phyloP scores from a whole-genome alignment of 805 yeast genomes.

The Nematodospora valgi region DNA sequence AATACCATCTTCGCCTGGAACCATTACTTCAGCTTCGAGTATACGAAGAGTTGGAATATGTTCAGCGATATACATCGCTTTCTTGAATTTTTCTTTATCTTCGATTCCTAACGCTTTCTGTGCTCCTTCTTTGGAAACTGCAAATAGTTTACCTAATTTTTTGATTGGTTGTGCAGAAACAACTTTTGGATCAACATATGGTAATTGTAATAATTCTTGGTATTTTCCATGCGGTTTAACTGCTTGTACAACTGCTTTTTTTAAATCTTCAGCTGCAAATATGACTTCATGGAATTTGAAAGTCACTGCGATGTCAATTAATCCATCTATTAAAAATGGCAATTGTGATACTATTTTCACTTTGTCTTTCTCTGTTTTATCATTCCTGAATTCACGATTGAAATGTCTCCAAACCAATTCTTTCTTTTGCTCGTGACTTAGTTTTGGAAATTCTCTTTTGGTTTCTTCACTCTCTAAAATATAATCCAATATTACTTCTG shows the following conservation, averaged over 20 bases:
- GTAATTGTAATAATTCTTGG: conserved; percentile 77
- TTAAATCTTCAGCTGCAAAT: conserved; percentile 56
- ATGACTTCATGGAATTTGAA: conserved; percentile 74
- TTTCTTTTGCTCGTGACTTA: conserved; percentile 46
- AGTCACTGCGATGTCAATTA: conserved; percentile 75
- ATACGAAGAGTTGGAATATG: conserved; percentile 68
- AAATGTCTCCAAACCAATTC: conserved; percentile 56
- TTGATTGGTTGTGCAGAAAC: conserved; percentile 45
- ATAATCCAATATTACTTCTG: conserved; percentile 56
- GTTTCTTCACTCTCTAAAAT: conserved; percentile 69
- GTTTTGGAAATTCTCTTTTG: conserved; percentile 35
- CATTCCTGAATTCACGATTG: conserved; percentile 42
- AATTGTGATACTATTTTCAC: conserved; percentile 58
- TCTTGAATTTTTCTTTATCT: conserved; percentile 42
- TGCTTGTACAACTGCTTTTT: conserved; percentile 74
- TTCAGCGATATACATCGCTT: conserved; percentile 54
- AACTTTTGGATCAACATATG: conserved; percentile 55
- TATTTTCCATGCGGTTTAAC: conserved; percentile 50
- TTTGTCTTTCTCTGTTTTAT: conserved; percentile 35
- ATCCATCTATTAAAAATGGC: conserved; percentile 64
- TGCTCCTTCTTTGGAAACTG: conserved; percentile 53
- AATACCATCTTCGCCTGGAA: conserved; percentile 77
- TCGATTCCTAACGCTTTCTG: conserved; percentile 54
- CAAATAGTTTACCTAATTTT: conserved; percentile 68
- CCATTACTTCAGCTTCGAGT: conserved; percentile 68